Evolutionary conservation across 1,139 yeast genomes (phyloP), one percentile per base, ranked within the genome.

Genomic region (Hansenula lynferdii): DNA sequence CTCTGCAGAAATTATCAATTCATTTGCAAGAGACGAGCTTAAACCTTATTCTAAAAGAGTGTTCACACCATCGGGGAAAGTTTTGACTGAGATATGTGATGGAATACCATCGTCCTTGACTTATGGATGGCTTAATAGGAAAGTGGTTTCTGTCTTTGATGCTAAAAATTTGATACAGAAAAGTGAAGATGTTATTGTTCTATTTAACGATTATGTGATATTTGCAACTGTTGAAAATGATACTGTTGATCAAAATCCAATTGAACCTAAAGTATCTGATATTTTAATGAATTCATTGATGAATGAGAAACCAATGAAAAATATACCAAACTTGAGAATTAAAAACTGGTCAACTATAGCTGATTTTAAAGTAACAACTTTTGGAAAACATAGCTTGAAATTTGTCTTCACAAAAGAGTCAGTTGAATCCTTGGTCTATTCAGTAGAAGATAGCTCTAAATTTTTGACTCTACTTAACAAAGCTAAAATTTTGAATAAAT

Each of bases 21-120:
- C 96, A 0, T 89, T 89, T 64, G 96, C 95, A 1, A 75, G 69
- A 28, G 70, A 70, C 31, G 69, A 67, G 20, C 45, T 63, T 40
- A 64, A 59, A 36, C 71, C 77, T n/a, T 75, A 73, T 44, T 72
- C 68, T 47, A 72, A 77, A 31, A 70, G 96, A 44, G 78, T 87
- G 0, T 86, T 89, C 56, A 89, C 97, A 0, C 96, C 97, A 1
- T 82, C 96, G 0, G 97, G 97, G 0, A 87, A 86, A 56, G 72
- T 90, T 3, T 64, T 90, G 32, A 82, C 95, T 0, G 96, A 87
- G 52, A 60, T 89, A 20, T 95, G 96, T 7, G 69, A 76, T 9
- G 78, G 78, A 18, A 90, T 97, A 97, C 97, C 97, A 0, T 64
- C 77, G 0, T 90, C 84, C 50, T 67, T 90, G 21, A 95, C 86